Percentiles rank a stretch among this genome's conserved stretches.
These are phyloP conservation scores for Colletotrichum chlorophyti DNA, from an alignment of 2,329 filamentous ascomycete species.

Conservation along the genomic window DNA sequence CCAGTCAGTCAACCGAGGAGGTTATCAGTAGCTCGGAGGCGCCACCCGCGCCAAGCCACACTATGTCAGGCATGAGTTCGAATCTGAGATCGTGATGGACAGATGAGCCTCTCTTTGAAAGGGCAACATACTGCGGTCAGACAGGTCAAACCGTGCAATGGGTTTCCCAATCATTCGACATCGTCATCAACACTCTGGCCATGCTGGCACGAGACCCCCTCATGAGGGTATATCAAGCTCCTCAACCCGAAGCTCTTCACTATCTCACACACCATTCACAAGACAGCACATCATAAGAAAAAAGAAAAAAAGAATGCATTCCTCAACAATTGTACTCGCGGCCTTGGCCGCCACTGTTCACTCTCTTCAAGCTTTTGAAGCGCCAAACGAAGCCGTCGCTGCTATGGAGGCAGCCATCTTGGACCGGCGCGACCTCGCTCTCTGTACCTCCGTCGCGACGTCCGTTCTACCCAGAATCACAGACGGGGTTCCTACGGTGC, in stretches of 20 bases:
- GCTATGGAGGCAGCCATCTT: neutral
- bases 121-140: neutral
- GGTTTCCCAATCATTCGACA: too few relatives aligned
- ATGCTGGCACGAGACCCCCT: neutral
- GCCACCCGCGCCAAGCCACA: neutral
- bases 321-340: neutral
- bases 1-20: neutral
- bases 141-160: too few relatives aligned
- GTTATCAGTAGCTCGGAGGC: neutral
- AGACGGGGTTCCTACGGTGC: slow-evolving; percentile 31
- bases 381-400: neutral
- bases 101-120: neutral
- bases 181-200: too few relatives aligned
- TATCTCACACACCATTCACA: neutral
- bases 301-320: neutral
- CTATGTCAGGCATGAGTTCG: neutral
- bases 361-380: neutral
- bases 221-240: too few relatives aligned
- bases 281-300: neutral
- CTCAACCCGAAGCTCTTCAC: too few relatives aligned
- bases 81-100: neutral
- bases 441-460: slow-evolving; percentile 29
- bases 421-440: slow-evolving; percentile 17
- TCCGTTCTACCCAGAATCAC: slow-evolving; percentile 31
- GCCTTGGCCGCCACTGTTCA: neutral